Evolutionary conservation across 176 grass and related monocot species (phyloP).

Genomic region (Lolium rigidum): DNA sequence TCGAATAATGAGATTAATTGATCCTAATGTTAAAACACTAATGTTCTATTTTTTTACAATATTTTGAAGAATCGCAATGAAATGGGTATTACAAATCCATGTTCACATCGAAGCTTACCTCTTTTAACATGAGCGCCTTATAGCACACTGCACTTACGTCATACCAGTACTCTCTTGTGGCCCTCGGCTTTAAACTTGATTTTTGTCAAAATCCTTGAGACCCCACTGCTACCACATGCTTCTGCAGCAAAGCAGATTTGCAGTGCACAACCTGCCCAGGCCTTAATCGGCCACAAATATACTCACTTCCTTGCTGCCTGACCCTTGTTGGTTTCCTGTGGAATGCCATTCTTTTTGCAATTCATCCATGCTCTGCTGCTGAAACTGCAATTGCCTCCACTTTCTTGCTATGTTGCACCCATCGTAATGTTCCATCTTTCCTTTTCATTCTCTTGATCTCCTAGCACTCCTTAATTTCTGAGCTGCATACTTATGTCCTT

Average conservation of each 20-base stretch:
- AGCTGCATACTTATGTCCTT: not conserved
- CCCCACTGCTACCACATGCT: not conserved
- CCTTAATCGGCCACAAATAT: not conserved
- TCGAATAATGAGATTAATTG: not conserved
- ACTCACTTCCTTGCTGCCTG: not conserved
- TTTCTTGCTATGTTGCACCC: not conserved
- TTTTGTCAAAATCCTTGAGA: not conserved
- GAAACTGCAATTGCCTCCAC: not conserved
- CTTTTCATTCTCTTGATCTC: conserved; percentile 2
- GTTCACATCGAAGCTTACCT: not conserved
- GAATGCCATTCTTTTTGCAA: not conserved
- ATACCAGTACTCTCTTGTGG: not conserved
- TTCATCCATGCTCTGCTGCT: not conserved
- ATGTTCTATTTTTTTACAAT: not conserved
- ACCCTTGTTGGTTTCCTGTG: not conserved
- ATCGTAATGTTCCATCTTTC: not conserved
- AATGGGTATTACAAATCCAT: not conserved
- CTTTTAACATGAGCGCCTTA: not conserved
- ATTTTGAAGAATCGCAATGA: not conserved
- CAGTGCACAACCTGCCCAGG: not conserved
- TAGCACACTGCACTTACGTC: not conserved
- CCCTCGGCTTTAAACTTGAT: not conserved
- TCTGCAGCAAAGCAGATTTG: not conserved
- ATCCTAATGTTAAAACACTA: not conserved
- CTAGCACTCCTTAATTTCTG: not conserved